Evolutionary conservation across 2,329 filamentous ascomycete genomes (phyloP).

Genomic region (Cadophora luteo-olivacea): DNA sequence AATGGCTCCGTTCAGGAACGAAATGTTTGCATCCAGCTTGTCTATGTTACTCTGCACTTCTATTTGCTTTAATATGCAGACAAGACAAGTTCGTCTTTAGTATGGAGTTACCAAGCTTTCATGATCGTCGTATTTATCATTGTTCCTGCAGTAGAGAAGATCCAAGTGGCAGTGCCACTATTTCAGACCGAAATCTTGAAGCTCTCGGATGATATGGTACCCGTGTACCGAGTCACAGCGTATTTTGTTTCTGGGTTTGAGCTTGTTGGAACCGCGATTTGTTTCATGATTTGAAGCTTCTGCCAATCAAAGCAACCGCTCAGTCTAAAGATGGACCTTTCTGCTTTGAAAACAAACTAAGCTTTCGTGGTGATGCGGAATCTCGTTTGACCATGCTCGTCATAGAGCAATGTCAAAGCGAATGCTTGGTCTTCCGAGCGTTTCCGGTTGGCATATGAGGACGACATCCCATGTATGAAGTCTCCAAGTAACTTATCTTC

Average conservation of each 20-base stretch:
- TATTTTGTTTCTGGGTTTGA: background rate
- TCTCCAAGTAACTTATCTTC: background rate
- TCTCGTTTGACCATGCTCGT: background rate
- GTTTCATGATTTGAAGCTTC: background rate
- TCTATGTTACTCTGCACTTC: background rate
- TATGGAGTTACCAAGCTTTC: background rate
- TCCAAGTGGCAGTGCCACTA: background rate
- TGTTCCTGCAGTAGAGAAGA: background rate
- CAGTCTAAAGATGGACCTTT: background rate
- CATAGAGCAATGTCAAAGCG: constrained; percentile 2
- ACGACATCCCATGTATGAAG: background rate
- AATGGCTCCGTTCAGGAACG: background rate
- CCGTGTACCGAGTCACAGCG: background rate
- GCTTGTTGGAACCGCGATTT: background rate
- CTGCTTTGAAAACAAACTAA: background rate
- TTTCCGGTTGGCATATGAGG: background rate
- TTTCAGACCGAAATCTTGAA: background rate
- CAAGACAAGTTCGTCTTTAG: background rate
- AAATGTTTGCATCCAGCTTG: background rate
- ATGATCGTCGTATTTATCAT: background rate
- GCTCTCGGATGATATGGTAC: background rate
- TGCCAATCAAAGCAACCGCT: background rate
- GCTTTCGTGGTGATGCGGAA: background rate
- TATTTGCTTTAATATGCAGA: background rate
- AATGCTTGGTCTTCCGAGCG: background rate